These are phyloP conservation scores for Aspergillus calidoustus DNA, from an alignment of 2,329 filamentous ascomycete genomes.

Conservation along the genomic window DNA sequence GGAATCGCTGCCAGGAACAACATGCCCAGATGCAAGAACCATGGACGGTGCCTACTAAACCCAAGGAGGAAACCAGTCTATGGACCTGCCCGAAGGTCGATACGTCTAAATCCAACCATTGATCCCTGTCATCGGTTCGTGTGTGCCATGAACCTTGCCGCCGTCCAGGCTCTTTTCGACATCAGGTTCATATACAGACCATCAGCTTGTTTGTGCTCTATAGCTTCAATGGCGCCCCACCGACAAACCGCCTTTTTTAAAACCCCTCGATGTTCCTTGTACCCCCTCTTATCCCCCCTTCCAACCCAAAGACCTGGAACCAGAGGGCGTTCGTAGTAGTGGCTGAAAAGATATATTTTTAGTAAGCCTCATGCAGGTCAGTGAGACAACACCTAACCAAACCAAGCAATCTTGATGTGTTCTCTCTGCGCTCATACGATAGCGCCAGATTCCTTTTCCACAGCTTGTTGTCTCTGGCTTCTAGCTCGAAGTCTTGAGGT, in stretches of 20 bases:
- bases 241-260: background rate
- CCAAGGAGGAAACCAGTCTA: background rate
- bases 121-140: background rate
- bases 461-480: background rate
- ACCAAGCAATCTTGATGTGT: slow-evolving; percentile 2
- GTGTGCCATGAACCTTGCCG: background rate
- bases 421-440: background rate
- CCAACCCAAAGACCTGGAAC: background rate
- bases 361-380: slow-evolving; percentile 7
- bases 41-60: background rate
- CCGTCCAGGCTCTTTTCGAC: background rate
- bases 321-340: background rate
- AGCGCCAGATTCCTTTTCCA: background rate
- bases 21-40: no score
- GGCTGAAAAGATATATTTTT: slow-evolving; percentile 8
- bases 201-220: background rate
- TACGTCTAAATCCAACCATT: no score
- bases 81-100: no score
- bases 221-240: background rate
- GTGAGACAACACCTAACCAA: slow-evolving; percentile 12
- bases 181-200: background rate
- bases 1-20: no score
- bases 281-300: background rate
- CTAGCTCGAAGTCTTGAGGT: background rate
- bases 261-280: background rate